These are phyloP conservation scores for Globisporangium acanthophoron DNA, from an alignment of 352 stramenopile genomes.

Conservation along the genomic window DNA sequence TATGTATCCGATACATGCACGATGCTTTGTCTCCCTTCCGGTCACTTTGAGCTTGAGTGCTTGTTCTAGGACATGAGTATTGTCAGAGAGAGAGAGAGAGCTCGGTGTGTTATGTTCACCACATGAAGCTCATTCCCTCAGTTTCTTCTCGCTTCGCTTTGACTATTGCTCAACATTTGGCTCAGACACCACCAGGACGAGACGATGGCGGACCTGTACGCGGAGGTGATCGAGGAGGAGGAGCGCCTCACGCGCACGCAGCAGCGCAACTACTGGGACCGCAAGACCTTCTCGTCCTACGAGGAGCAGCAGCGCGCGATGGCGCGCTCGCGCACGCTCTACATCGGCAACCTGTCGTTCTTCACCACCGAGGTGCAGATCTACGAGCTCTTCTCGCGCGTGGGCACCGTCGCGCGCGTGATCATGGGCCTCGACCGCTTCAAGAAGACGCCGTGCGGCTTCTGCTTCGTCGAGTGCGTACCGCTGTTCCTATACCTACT, in stretches of 20 bases:
- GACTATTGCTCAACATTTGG: neutral
- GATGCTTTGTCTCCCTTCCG: neutral
- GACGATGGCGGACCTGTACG: constrained; percentile 53
- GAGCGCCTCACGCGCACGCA: constrained; percentile 51
- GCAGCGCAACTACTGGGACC: constrained; percentile 93
- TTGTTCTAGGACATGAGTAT: too few species aligned
- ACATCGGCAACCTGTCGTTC: constrained; percentile 98
- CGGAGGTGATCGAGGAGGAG: constrained; percentile 40
- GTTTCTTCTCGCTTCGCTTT: neutral
- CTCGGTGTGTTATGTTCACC: neutral
- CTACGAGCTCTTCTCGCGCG: constrained; percentile 91
- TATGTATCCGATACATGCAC: neutral
- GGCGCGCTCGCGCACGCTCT: constrained; percentile 89
- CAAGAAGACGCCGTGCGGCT: constrained; percentile 96
- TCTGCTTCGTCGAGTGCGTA: constrained; percentile 96
- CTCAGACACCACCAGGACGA: neutral
- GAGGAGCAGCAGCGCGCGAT: constrained; percentile 93
- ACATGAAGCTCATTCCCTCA: neutral
- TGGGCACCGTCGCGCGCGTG: constrained; percentile 90
- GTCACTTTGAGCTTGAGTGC: too few species aligned
- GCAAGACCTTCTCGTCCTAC: constrained; percentile 89
- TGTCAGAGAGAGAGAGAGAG: neutral
- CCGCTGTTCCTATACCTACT: neutral
- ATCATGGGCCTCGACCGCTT: constrained; percentile 96
- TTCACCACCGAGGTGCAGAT: constrained; percentile 95